Evolutionary conservation across 352 stramenopile genomes (phyloP).

Genomic region (Elongisporangium undulatum): DNA sequence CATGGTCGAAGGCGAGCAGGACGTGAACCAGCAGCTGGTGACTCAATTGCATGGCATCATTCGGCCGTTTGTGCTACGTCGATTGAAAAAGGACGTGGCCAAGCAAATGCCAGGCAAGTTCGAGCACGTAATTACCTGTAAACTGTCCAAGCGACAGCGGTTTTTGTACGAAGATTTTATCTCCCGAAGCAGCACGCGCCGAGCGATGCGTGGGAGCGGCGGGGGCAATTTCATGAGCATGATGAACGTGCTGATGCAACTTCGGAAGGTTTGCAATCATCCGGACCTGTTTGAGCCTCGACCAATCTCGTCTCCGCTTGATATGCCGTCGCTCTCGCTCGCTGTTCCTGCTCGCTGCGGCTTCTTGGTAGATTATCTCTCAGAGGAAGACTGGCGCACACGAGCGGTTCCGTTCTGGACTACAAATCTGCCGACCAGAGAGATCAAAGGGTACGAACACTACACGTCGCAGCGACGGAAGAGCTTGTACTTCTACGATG

Average conservation of each 20-base stretch:
- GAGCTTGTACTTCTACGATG: conserved; percentile 43
- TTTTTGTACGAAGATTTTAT: conserved; percentile 99
- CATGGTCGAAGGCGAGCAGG: conserved; percentile 66
- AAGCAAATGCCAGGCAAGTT: conserved; percentile 97
- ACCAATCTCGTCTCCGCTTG: conserved; percentile 95
- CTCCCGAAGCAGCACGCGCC: conserved; percentile 90
- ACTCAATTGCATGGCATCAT: conserved; percentile 96
- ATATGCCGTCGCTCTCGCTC: conserved; percentile 41
- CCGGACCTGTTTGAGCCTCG: conserved; percentile 98
- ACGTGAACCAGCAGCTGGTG: conserved; percentile 90
- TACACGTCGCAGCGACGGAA: conserved; percentile 20
- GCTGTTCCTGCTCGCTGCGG: conserved; percentile 29
- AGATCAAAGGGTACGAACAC: conserved; percentile 28
- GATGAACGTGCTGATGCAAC: conserved; percentile 99
- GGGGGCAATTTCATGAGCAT: conserved; percentile 94
- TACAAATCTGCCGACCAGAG: conserved; percentile 36
- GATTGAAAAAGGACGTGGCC: conserved; percentile 97
- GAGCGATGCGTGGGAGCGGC: conserved; percentile 85
- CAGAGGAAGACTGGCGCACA: conserved; percentile 12
- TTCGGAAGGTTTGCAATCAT: conserved; percentile 97
- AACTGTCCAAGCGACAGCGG: conserved; percentile 93
- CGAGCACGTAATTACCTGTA: conserved; percentile 95
- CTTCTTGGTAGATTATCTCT: conserved; percentile 38
- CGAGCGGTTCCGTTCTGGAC: conserved; percentile 37
- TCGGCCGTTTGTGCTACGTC: conserved; percentile 95